Percentiles rank a stretch among this genome's conserved stretches.
These are phyloP conservation scores for Nigrospora oryzae DNA, from an alignment of 2,329 filamentous ascomycete genomes.

Conservation along the genomic window DNA sequence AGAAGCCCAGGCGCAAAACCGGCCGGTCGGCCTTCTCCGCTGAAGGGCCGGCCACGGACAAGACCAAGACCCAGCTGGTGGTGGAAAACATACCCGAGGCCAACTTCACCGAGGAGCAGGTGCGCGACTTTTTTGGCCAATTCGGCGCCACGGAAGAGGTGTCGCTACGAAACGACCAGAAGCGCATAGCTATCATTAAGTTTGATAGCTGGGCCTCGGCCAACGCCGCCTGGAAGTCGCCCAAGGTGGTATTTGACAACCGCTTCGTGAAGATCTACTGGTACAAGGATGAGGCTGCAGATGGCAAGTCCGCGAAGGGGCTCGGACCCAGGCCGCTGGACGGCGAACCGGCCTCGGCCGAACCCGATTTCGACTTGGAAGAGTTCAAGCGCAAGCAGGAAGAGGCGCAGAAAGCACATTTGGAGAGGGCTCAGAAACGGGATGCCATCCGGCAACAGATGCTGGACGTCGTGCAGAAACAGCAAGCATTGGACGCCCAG, in stretches of 20 bases:
- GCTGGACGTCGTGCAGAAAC: slow-evolving; percentile 56
- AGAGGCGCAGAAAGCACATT: slow-evolving; percentile 61
- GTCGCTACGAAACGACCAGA: slow-evolving; percentile 52
- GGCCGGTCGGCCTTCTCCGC: slow-evolving; percentile 54
- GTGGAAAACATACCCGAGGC: slow-evolving; percentile 72
- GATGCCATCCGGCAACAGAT: slow-evolving; percentile 54
- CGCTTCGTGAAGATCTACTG: slow-evolving; percentile 80
- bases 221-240: slow-evolving; percentile 63
- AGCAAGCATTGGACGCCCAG: slow-evolving; percentile 51
- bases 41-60: slow-evolving; percentile 54
- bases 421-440: slow-evolving; percentile 55
- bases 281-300: slow-evolving; percentile 47
- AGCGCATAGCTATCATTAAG: slow-evolving; percentile 60
- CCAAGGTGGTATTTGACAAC: slow-evolving; percentile 77
- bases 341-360: slow-evolving; percentile 15
- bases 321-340: slow-evolving; percentile 6
- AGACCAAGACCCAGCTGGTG: slow-evolving; percentile 58
- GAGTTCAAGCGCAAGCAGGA: slow-evolving; percentile 62
- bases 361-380: slow-evolving; percentile 57
- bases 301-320: slow-evolving; percentile 19
- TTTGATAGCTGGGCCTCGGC: slow-evolving; percentile 60
- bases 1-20: slow-evolving; percentile 26
- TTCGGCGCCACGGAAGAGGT: slow-evolving; percentile 62
- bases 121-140: slow-evolving; percentile 61
- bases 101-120: slow-evolving; percentile 53